Evolutionary conservation across 768 basidiomycete species (phyloP), one percentile per base, ranked within the genome.

Genomic region (Lepiota brunneoincarnata): DNA sequence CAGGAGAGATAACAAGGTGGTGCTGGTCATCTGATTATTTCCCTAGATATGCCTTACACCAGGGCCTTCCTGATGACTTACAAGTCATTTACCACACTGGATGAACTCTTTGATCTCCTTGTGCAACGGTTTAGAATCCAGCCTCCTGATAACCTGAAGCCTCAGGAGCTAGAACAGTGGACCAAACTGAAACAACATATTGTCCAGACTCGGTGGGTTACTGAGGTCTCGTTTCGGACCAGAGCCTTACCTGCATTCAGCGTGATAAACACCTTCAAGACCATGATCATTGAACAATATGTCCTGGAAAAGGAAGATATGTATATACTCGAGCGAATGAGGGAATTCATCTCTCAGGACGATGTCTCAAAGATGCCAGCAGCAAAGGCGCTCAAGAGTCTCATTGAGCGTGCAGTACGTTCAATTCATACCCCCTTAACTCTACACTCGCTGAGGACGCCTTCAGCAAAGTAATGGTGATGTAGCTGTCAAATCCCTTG

Each of bases 51-150:
- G 0, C 80, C 81, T 6, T 96, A 88, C 71, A 89, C 79, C 67
- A 86, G 87, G 65, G 87, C 94, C 0, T 98, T 98, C 80, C 71
- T 98, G 59, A 87, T 97, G 83, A 97, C 96, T 0, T 97, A 92
- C 77, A 92, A 94, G 64, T 94, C 93, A 0, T 98, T 98, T 69
- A 91, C 91, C 14, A 86, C 85, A 4, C 74, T 90, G 41, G 82
- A 90, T 52, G 87, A 93, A 44, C 73, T 98, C 7, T 87, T 96
- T 51, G 86, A 93, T 54, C 76, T 89, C 15, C 83, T 98, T 17
- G 80, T 89, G 6, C 76, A 80, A 40, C 84, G 96, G 15, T 98
- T 93, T 71, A 77, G 79, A 61, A 86, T 94, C 23, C 76, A 81
- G 45, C 78, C 90, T 20, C 96, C 94, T 0, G 75, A 79, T 4